A percentile compares a stretch with the other conserved stretches of the same genome.
phyloP scores from a whole-genome alignment of 2,329 filamentous ascomycete species.

The Aureobasidium lini region DNA sequence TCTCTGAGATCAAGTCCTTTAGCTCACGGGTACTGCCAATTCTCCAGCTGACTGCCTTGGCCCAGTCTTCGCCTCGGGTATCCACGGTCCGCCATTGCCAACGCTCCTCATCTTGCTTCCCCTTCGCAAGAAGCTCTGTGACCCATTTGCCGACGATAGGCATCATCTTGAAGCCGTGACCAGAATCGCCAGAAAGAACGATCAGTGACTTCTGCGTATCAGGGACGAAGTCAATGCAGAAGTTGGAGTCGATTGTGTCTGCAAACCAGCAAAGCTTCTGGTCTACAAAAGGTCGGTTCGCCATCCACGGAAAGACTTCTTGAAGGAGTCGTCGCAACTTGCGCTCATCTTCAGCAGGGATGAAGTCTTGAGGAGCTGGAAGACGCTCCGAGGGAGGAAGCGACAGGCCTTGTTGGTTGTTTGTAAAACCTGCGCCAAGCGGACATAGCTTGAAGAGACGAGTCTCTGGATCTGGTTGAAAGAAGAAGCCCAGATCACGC shows the following conservation, averaged over 20 bases:
- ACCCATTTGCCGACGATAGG: conserved; percentile 52
- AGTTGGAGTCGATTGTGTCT: conserved; percentile 54
- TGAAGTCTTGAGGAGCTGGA: conserved; percentile 39
- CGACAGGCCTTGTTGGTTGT: conserved; percentile 42
- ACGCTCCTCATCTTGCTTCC: conserved; percentile 36
- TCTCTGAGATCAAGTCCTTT: conserved; percentile 14
- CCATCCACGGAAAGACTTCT: conserved; percentile 46
- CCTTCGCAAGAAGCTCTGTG: conserved; percentile 37
- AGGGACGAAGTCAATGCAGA: conserved; percentile 53
- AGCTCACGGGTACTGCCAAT: conserved; percentile 29
- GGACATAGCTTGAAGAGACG: conserved; percentile 54
- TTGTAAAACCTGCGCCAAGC: conserved; percentile 49
- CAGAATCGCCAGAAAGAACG: conserved; percentile 51
- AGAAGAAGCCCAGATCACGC: conserved; percentile 45
- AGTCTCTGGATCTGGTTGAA: conserved; percentile 54
- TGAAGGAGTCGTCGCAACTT: conserved; percentile 44
- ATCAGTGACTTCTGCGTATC: conserved; percentile 40
- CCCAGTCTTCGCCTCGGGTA: conserved; percentile 29
- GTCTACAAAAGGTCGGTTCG: conserved; percentile 48
- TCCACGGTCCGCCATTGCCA: conserved; percentile 47
- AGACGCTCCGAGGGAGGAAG: conserved; percentile 35
- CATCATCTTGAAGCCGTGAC: conserved; percentile 57
- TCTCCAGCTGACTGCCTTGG: conserved; percentile 43
- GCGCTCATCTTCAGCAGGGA: conserved; percentile 47
- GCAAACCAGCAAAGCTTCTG: conserved; percentile 56